These are phyloP conservation scores for Boletus subparvulus DNA, from an alignment of 768 basidiomycete genomes.

Conservation along the genomic window DNA sequence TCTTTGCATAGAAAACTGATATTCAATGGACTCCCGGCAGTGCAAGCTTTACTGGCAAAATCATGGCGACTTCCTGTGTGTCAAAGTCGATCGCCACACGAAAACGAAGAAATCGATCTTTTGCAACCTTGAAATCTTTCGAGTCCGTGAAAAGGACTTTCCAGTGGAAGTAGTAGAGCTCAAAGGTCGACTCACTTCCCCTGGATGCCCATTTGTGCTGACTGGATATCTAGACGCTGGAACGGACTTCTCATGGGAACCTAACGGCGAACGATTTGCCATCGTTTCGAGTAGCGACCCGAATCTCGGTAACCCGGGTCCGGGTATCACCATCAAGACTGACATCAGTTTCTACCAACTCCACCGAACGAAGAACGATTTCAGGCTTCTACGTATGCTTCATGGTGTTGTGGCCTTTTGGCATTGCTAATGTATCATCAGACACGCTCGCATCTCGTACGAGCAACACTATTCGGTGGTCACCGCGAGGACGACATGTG, in stretches of 20 bases:
- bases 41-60: constrained; percentile 99
- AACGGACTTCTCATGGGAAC: constrained; percentile 97
- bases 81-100: constrained; percentile 97
- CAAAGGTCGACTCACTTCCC: constrained; percentile 60
- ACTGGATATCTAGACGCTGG: constrained; percentile 67
- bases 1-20: not conserved
- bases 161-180: constrained; percentile 97
- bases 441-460: constrained; percentile 79
- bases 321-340: constrained; percentile 94
- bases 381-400: constrained; percentile 77
- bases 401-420: not conserved
- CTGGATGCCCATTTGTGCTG: constrained; percentile 1
- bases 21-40: constrained; percentile 40
- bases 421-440: constrained; percentile 32
- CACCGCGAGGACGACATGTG: constrained; percentile 92
- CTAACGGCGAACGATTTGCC: constrained; percentile 94
- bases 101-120: constrained; percentile 99
- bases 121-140: constrained; percentile 97
- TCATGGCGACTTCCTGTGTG: constrained; percentile 96
- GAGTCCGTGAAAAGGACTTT: constrained; percentile 94
- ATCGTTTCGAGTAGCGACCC: constrained; percentile 94
- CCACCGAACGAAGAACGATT: constrained; percentile 90
- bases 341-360: constrained; percentile 96
- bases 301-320: constrained; percentile 85
- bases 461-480: constrained; percentile 95